Evolutionary conservation across 2,329 filamentous ascomycete genomes (phyloP).

Genomic region (Aspergillus sp.): DNA sequence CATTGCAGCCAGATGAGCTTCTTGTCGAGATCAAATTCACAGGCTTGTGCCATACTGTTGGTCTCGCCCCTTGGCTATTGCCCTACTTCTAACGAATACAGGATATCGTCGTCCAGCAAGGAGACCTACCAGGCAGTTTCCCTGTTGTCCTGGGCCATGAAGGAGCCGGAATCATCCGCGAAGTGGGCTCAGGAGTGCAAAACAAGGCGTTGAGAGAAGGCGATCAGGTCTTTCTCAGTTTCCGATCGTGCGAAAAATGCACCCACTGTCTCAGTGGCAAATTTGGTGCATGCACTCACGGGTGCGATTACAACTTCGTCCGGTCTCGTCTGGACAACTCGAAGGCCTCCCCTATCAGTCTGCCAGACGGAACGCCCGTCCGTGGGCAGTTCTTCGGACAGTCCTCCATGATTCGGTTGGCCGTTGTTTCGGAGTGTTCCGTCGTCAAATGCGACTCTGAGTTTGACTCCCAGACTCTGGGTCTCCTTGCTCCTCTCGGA

Average conservation of each 20-base stretch:
- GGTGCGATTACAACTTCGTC: slow-evolving; percentile 27
- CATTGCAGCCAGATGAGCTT: slow-evolving; percentile 30
- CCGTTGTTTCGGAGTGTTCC: slow-evolving; percentile 29
- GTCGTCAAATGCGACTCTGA: slow-evolving; percentile 27
- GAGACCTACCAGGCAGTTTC: slow-evolving; percentile 23
- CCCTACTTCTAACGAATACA: background rate
- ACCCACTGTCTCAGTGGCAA: slow-evolving; percentile 18
- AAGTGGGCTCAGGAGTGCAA: background rate
- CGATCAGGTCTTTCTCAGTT: slow-evolving; percentile 31
- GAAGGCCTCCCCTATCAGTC: slow-evolving; percentile 22
- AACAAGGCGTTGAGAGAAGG: slow-evolving; percentile 20
- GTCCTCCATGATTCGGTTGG: slow-evolving; percentile 33
- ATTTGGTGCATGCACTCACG: slow-evolving; percentile 21
- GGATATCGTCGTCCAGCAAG: slow-evolving; percentile 29
- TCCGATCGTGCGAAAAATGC: slow-evolving; percentile 26
- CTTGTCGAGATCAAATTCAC: slow-evolving; percentile 38
- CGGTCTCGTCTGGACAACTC: slow-evolving; percentile 18
- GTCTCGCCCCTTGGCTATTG: background rate
- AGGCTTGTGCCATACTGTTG: slow-evolving; percentile 34
- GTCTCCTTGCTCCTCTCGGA: slow-evolving; percentile 28
- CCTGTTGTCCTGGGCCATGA: slow-evolving; percentile 30
- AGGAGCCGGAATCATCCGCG: slow-evolving; percentile 16
- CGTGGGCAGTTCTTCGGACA: slow-evolving; percentile 38
- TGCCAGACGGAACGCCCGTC: slow-evolving; percentile 14
- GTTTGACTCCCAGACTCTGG: slow-evolving; percentile 19